Evolutionary conservation across 2,329 filamentous ascomycete genomes (phyloP), one percentile per base, ranked within the genome.

Genomic region (Arthroderma sp.): DNA sequence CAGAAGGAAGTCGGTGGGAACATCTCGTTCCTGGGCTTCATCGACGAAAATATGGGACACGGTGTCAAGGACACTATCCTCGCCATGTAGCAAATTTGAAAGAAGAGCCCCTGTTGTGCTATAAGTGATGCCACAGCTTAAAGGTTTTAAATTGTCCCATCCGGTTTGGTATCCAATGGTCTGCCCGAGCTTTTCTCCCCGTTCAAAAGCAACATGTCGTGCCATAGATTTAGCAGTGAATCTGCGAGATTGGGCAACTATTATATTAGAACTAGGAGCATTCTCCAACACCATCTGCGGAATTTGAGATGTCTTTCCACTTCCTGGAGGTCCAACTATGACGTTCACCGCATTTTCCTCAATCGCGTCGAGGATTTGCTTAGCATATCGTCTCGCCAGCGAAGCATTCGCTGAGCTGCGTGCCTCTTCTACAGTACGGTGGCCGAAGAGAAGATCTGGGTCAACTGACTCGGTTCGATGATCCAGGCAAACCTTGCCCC

Each of bases 211-310:
- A 38, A 80, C 76, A 39, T 75, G 70, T 4, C 64, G 61, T 17
- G 76, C 76, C 4, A 78, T 71, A 5, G 75, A 73, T 1, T 68
- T 74, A 11, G 76, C 76, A 23, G 76, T 76, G 47, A 78, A 73
- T 9, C 75, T 70, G 49, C 76, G 70, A 25, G 76, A 76, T 57
- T 79, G 77, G 4, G 77, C 76, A 60, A 76, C 78, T 6, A 80
- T 70, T 55, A 79, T 70, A 58, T 76, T 77, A 4, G 68, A 70
- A n/a, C 75, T 76, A 13, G 60, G 55, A 1, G 70, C 71, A 4
- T 61, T 58, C n/a, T 79, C 76, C 1, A 80, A 65, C 25, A 80
- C 59, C n/a, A 80, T 76, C 60, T 79, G 78, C n/a, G 78, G 77
- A 17, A 54, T 54, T 64, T 80, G 78, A 4, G 76, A 78, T 56